Evolutionary conservation across 768 basidiomycete genomes (phyloP).

Genomic region (Suillus subaureus): DNA sequence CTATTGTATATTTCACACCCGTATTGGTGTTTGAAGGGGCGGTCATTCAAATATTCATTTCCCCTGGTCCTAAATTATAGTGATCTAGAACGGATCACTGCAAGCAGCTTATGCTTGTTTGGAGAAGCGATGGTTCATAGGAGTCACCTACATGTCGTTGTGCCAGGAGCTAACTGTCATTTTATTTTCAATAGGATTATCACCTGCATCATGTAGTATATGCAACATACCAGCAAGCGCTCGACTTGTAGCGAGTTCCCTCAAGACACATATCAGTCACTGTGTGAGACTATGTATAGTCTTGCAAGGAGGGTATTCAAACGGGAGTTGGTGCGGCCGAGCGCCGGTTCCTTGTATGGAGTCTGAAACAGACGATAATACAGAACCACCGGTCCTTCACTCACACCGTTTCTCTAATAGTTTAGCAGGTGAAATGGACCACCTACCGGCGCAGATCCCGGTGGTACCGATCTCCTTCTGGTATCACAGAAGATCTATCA

Average conservation of each 20-base stretch:
- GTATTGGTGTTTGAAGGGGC: background rate
- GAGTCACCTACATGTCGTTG: background rate
- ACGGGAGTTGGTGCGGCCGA: background rate
- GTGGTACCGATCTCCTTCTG: background rate
- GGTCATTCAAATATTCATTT: conserved; percentile 8
- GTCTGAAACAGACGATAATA: background rate
- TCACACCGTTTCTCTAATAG: background rate
- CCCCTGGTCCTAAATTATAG: conserved; percentile 8
- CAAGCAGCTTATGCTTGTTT: background rate
- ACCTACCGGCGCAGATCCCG: background rate
- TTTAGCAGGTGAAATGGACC: background rate
- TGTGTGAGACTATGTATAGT: background rate
- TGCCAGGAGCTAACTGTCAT: background rate
- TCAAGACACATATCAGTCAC: background rate
- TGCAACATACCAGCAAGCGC: background rate
- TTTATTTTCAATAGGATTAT: background rate
- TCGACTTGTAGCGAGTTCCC: background rate
- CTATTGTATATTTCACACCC: conserved; percentile 2
- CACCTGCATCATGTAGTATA: background rate
- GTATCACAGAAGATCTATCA: background rate
- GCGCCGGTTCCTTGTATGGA: background rate
- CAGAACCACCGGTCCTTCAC: background rate
- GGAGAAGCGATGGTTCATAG: conserved; percentile 2
- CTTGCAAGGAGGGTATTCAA: background rate
- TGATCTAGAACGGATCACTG: background rate